Evolutionary conservation across 1,139 yeast genomes (phyloP), one percentile per base, ranked within the genome.

Genomic region (Hansenula sp.): DNA sequence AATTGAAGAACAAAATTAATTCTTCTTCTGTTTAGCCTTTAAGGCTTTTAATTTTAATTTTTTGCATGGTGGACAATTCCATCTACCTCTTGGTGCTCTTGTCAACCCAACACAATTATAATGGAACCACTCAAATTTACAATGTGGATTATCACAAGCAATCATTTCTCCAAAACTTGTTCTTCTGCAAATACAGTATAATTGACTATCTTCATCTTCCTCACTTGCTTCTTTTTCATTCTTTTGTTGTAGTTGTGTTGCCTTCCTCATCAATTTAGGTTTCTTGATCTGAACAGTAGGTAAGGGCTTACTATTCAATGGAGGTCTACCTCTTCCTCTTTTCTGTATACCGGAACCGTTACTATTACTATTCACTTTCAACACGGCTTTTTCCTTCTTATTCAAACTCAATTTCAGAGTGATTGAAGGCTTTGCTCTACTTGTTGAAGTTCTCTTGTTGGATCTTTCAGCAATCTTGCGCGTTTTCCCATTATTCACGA

Each of bases 151-250:
- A 57, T 84, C 93, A 61, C 93, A 84, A 0, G 89, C 90, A 61
- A 84, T 80, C 93, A 84, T 84, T 50, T 78, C 84, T 13, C 91
- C 91, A 63, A 74, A 81, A 2, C 87, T 79, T 1, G 81, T 84
- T 16, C 84, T 70, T 51, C 77, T 80, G 59, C 93, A 84, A 57
- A 79, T 71, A 64, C 93, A 84, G 58, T 83, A 84, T 28, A 76
- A 55, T 42, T 75, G 78, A 48, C 77, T 63, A 38, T 67, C 68
- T 40, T 62, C 67, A 9, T 65, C 67, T 10, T 63, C 66, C 32
- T 60, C 60, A 18, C 50, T 42, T 10, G 35, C 38, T 25, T 28
- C 25, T 41, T 29, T 25, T 39, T n/a, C 40, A 5, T 17, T 24
- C n/a, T 12, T 3, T 28, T 4, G 34, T 11, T 32, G n/a, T 18